These are phyloP conservation scores for Citrus medica DNA, from an alignment of 345 rosid species.

Conservation along the genomic window DNA sequence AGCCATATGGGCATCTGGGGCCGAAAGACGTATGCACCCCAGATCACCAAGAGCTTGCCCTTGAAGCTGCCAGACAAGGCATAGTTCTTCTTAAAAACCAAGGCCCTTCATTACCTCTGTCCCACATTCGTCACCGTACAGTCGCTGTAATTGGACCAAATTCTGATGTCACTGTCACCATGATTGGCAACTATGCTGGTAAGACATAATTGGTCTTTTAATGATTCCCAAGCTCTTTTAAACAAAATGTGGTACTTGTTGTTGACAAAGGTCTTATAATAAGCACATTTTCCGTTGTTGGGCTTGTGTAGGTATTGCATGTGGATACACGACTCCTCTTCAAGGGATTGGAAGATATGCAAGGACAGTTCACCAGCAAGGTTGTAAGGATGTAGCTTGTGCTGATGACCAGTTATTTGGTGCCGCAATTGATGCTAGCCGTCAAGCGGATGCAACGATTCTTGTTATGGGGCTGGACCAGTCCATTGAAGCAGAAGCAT, in stretches of 20 bases:
- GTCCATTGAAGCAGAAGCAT: conserved; percentile 74
- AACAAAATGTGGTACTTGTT: background rate
- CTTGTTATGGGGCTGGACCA: conserved; percentile 92
- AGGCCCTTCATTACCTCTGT: conserved; percentile 59
- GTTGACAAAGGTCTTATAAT: background rate
- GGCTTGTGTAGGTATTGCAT: conserved; percentile 49
- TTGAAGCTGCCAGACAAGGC: conserved; percentile 90
- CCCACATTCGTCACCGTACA: conserved; percentile 41
- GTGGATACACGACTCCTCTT: conserved; percentile 67
- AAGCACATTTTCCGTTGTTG: background rate
- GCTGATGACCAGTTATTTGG: conserved; percentile 41
- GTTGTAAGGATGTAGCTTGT: conserved; percentile 72
- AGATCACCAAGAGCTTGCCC: conserved; percentile 74
- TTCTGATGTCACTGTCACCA: conserved; percentile 64
- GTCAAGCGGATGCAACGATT: conserved; percentile 62
- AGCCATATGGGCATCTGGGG: conserved; percentile 61
- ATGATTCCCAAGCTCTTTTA: too few species aligned
- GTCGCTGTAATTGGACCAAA: conserved; percentile 86
- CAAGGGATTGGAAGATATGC: conserved; percentile 61
- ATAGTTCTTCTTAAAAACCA: conserved; percentile 80
- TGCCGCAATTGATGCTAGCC: conserved; percentile 50
- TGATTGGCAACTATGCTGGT: conserved; percentile 98
- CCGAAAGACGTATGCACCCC: conserved; percentile 70
- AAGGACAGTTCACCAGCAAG: conserved; percentile 43
- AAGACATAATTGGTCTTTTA: background rate